Conservation (phyloP, 352 stramenopile species). For the Globisporangium carolinianum region DNA sequence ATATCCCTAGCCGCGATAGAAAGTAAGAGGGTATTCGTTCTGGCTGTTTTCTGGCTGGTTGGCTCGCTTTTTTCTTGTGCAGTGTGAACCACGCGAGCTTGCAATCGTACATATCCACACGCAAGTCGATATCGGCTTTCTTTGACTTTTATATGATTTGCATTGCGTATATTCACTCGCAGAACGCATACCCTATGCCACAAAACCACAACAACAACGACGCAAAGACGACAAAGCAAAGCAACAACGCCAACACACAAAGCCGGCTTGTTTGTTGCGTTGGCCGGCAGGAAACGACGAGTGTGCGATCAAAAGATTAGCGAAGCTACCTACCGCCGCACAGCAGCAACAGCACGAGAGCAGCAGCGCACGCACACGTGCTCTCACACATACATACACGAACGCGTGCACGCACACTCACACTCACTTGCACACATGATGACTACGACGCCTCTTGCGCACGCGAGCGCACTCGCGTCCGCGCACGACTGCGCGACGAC, state of each 20-base stretch:
- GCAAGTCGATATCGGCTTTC: too few species aligned
- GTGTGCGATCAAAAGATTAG: conserved; percentile 15
- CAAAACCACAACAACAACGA: too few species aligned
- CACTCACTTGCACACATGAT: too few species aligned
- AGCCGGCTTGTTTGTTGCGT: conserved; percentile 4
- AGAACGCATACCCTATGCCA: neutral
- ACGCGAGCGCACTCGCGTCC: too few species aligned
- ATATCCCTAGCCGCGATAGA: neutral
- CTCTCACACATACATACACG: too few species aligned
- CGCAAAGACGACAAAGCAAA: neutral
- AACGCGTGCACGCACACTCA: neutral
- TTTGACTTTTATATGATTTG: too few species aligned
- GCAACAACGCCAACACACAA: neutral
- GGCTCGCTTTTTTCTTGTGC: conserved; percentile 8
- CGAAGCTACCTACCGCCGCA: conserved; percentile 11
- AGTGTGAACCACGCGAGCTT: neutral
- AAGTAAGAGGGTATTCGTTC: neutral
- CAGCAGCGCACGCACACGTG: neutral
- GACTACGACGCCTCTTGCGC: neutral
- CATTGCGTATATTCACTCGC: neutral
- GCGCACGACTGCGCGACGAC: too few species aligned
- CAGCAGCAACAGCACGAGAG: conserved; percentile 1
- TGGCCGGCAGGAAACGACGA: conserved; percentile 12
- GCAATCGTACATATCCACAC: too few species aligned
- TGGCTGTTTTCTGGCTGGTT: conserved; percentile 12